Percentiles rank a stretch among this genome's conserved stretches.
phyloP scores from a whole-genome alignment of 768 basidiomycete species.

The Coprinellus micaceus region DNA sequence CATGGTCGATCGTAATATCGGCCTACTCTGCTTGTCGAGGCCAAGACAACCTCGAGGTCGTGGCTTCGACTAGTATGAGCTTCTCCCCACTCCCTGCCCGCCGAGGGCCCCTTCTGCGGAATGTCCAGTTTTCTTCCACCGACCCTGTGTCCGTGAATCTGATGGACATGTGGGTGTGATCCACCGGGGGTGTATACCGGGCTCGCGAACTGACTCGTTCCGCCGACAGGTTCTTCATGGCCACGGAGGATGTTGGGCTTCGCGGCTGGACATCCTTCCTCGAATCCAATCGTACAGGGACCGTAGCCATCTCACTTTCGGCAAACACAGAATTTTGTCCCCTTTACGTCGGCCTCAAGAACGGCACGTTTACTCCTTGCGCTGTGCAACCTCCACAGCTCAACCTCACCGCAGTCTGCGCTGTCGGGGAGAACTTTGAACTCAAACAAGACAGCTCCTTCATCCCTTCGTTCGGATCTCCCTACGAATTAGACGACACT shows the following conservation, averaged over 20 bases:
- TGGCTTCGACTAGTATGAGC: background rate
- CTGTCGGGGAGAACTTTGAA: background rate
- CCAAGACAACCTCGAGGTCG: background rate
- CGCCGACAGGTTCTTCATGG: background rate
- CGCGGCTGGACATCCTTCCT: background rate
- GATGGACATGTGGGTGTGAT: too few species aligned
- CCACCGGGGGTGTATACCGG: too few species aligned
- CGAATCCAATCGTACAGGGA: constrained; percentile 8
- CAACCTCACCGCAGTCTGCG: background rate
- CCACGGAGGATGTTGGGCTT: background rate
- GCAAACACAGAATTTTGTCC: constrained; percentile 18
- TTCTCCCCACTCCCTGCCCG: too few species aligned
- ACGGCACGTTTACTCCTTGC: constrained; percentile 8
- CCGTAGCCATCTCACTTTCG: constrained; percentile 11
- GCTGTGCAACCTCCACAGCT: background rate
- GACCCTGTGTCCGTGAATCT: too few species aligned
- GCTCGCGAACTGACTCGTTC: background rate
- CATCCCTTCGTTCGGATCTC: background rate
- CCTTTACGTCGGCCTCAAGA: constrained; percentile 42
- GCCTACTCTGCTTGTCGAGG: constrained; percentile 9
- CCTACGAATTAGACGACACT: background rate
- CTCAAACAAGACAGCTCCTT: background rate
- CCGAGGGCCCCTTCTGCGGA: too few species aligned
- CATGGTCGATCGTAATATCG: constrained; percentile 11
- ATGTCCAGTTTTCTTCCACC: too few species aligned